Evolutionary conservation across 768 basidiomycete species (phyloP), one percentile per base, ranked within the genome.

Genomic region (Xerocomellus chrysenteron): DNA sequence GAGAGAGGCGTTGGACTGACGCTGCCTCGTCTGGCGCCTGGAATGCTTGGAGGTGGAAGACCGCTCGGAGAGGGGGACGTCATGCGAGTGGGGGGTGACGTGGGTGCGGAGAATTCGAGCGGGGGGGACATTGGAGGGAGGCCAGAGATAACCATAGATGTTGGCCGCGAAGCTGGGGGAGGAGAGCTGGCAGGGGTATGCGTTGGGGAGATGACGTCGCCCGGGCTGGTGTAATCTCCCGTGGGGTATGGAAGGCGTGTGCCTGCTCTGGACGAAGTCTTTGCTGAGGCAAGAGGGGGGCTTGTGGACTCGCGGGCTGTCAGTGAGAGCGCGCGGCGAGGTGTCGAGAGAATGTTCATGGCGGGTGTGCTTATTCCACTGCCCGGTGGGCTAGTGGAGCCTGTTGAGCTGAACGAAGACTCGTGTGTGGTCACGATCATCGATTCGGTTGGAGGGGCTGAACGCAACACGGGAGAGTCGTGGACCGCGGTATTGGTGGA

Each of bases 181-280:
- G 82, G 76, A 9, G 85, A 81, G 45, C 68, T 78, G n/a, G 84
- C 70, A 21, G 70, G 78, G 52, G 68, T 77, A 50, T 65, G 56
- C 63, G 64, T 41, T 57, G 53, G 72, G 5, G 70, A 71, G 12
- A 68, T 65, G 1, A 78, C 68, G 36, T 84, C 81, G 1, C 83
- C 74, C 0, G 87, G 87, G 11, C 85, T 84, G 6, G 88, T 77
- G 56, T 94, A 93, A 62, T 94, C 92, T 4, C 91, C 92, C 3
- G 86, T 85, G 17, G 91, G 91, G 60, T 93, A 92, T 24, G 91
- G 90, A 16, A 92, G 75, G 36, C 89, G 82, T 2, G 76, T 76
- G 14, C 72, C 57, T 5, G 70, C 68, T 41, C 65, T 64, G 19
- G 71, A 65, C 5, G 66, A 24, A 26, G 44, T 61, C 48, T 47